phyloP scores from a whole-genome alignment of 257 asterid species.

The Nyctanthes arbortristis region DNA sequence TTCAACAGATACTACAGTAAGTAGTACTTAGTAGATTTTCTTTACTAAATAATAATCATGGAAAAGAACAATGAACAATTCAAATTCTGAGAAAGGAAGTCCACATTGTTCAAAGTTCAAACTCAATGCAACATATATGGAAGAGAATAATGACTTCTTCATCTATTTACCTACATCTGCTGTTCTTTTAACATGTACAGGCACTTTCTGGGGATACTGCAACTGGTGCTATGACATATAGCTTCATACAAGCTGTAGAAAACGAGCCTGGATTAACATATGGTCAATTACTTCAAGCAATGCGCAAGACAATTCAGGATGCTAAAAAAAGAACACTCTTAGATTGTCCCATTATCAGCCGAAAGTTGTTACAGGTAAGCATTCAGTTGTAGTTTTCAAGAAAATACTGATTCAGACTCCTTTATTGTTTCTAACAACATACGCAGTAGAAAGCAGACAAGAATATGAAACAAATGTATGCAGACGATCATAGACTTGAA shows the following conservation, averaged over 20 bases:
- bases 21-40: slow-evolving; percentile 8
- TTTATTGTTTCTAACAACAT: slow-evolving; percentile 8
- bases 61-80: neutral
- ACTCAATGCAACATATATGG: slow-evolving; percentile 5
- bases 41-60: slow-evolving; percentile 1
- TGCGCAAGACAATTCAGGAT: slow-evolving; percentile 42
- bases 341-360: slow-evolving; percentile 29
- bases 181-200: slow-evolving; percentile 30
- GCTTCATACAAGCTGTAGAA: slow-evolving; percentile 58
- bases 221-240: slow-evolving; percentile 66
- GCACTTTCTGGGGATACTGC: slow-evolving; percentile 49
- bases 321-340: slow-evolving; percentile 23
- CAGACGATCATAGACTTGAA: neutral
- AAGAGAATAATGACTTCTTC: neutral
- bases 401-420: neutral
- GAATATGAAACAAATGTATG: neutral
- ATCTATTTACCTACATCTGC: neutral
- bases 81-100: neutral
- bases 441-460: neutral
- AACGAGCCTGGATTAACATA: slow-evolving; percentile 52
- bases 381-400: slow-evolving; percentile 4
- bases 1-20: slow-evolving; percentile 54
- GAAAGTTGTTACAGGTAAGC: slow-evolving; percentile 32
- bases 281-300: slow-evolving; percentile 44
- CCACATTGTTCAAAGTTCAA: neutral